Conservation (phyloP, 371 early-diverging fungal genomes). For the Mucor velutinosus region DNA sequence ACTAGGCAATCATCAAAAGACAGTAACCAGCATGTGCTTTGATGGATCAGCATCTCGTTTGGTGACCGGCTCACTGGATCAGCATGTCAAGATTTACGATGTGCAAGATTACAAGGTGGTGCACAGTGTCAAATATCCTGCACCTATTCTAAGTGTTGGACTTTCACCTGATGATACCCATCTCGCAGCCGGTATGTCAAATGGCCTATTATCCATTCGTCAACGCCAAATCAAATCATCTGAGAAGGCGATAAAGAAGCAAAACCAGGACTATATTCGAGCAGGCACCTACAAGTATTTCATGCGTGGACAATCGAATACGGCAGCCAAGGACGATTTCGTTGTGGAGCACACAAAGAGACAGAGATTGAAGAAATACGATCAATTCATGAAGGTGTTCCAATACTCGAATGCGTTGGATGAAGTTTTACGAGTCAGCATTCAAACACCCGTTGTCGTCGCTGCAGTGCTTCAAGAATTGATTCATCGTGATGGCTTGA, state of each 20-base stretch:
- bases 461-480: conserved; percentile 87
- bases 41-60: conserved; percentile 77
- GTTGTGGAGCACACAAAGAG: conserved; percentile 67
- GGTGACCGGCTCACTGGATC: conserved; percentile 91
- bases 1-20: conserved; percentile 92
- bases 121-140: conserved; percentile 87
- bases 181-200: conserved; percentile 92
- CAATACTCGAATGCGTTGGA: conserved; percentile 91
- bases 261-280: conserved; percentile 44
- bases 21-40: conserved; percentile 85
- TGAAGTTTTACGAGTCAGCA: conserved; percentile 59
- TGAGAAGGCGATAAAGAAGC: conserved; percentile 57
- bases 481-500: conserved; percentile 81
- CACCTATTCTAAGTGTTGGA: conserved; percentile 86
- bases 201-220: conserved; percentile 87
- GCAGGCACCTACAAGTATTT: conserved; percentile 74
- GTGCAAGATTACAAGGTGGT: conserved; percentile 84
- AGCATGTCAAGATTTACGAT: conserved; percentile 92
- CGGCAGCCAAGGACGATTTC: conserved; percentile 64
- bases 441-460: conserved; percentile 54
- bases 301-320: conserved; percentile 60
- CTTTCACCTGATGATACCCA: conserved; percentile 88
- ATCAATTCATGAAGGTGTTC: conserved; percentile 78
- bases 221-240: conserved; percentile 68
- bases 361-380: conserved; percentile 73